These are phyloP conservation scores for Stentor coeruleus DNA, from an alignment of 73 alveolate genomes.

Conservation along the genomic window DNA sequence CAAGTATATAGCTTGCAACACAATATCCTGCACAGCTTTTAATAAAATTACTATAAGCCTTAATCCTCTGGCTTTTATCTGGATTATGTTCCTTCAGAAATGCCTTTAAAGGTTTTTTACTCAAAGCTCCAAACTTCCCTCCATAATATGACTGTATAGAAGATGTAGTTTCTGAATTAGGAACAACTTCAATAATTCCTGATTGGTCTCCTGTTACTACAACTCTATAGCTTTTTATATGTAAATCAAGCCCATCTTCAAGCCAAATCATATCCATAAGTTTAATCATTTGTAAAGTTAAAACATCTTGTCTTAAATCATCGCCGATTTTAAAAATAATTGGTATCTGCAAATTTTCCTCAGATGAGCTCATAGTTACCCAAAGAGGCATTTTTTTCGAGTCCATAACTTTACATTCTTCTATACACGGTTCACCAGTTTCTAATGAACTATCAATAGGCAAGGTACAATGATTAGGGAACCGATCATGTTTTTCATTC, in stretches of 20 bases:
- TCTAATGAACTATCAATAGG: not conserved
- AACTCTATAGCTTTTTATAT: conserved; percentile 89
- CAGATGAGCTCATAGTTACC: conserved; percentile 51
- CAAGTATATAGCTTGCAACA: conserved; percentile 92
- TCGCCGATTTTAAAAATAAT: conserved; percentile 70
- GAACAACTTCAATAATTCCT: conserved; percentile 95
- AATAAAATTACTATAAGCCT: conserved; percentile 67
- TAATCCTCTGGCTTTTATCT: conserved; percentile 42
- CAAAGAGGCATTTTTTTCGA: conserved; percentile 63
- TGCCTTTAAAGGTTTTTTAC: conserved; percentile 42
- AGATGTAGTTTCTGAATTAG: conserved; percentile 44
- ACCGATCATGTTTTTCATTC: not conserved
- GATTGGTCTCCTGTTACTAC: conserved; percentile 86
- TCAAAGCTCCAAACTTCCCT: conserved; percentile 55
- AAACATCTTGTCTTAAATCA: conserved; percentile 93
- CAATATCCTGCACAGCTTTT: conserved; percentile 92
- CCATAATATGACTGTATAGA: conserved; percentile 37
- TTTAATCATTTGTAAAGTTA: conserved; percentile 82
- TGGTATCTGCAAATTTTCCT: conserved; percentile 21
- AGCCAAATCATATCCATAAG: conserved; percentile 95
- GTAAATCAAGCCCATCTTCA: conserved; percentile 81
- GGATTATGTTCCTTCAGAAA: conserved; percentile 43
- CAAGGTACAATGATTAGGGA: conserved; percentile 20
- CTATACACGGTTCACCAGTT: conserved; percentile 39
- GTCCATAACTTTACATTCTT: conserved; percentile 62